A percentile compares a stretch with the other conserved stretches of the same genome.
Conservation (phyloP, 139 green algal species). For the Ulvella scutata region DNA sequence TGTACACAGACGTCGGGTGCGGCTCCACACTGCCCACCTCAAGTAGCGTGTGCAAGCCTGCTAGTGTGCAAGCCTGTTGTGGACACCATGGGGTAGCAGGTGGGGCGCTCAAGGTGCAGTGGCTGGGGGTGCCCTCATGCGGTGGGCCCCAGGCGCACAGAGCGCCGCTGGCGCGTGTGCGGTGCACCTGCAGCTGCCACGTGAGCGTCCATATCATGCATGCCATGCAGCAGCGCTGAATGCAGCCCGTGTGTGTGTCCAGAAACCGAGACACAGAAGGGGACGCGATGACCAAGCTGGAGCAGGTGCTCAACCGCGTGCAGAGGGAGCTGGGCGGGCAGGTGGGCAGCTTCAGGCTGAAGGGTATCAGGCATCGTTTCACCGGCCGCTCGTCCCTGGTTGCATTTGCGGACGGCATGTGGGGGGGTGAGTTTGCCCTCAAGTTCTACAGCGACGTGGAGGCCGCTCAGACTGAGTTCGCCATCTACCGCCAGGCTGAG, state of each 20-base stretch:
- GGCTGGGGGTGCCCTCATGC: too few species aligned
- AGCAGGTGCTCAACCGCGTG: constrained; percentile 1
- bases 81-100: too few species aligned
- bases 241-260: neutral
- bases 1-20: constrained; percentile 3
- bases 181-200: neutral
- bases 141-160: too few species aligned
- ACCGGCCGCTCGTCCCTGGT: neutral
- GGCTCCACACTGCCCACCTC: too few species aligned
- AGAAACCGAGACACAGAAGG: neutral
- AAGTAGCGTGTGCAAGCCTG: too few species aligned
- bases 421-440: neutral
- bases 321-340: neutral
- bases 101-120: too few species aligned
- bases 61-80: too few species aligned
- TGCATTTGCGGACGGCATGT: constrained; percentile 1
- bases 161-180: neutral
- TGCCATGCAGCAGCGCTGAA: neutral
- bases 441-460: neutral
- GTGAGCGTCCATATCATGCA: neutral
- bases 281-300: neutral
- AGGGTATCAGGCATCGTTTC: neutral
- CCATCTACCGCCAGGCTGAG: neutral
- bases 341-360: constrained; percentile 2
- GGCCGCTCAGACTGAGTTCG: neutral